Base-by-base conservation (phyloP, 2,329 filamentous ascomycete genomes). In the Hypoxylon sp. region DNA sequence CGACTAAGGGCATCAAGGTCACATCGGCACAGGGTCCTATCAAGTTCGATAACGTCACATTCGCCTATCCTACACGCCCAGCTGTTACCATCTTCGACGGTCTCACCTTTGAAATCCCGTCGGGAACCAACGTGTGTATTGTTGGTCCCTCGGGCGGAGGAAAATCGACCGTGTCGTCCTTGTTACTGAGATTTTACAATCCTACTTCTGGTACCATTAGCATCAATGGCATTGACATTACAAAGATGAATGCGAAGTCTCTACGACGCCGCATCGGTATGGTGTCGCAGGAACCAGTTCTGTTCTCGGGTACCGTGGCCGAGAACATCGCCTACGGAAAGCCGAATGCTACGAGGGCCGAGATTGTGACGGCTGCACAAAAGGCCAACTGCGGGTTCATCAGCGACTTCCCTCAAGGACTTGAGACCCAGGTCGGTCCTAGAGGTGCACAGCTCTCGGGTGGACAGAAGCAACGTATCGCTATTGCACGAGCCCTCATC, bases 381-480 rank as follows among this genome's bases (percentile, higher is more conserved):
- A 91, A 95, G 77, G 96, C 96, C 57, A 99, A 99, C 78, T 99
- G 96, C 78, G 91, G 91, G 73, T 99, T 99, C 76, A 97, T 99
- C 78, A 91, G 91, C 76, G 96, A 99, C 78, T 96, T 99, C 73
- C 96, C 96, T 27, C 94, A 98, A 62, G 96, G 96, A 3, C 86
- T 99, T 5, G 95, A 99, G 75, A 99, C 96, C 0, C 91, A 92
- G 69, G 96, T 97, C 29, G 96, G 96, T 57, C 91, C 95, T 14
- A 88, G 96, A 70, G 96, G 96, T 32, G 94, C 95, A 1, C 95
- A 98, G 79, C 86, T 99, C 0, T 97, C 94, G 7, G 96, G 96
- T 54, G 96, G 96, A 0, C 96, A 99, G 80, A 98, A 98, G 81
- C 96, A 99, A 79, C 91, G 96, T 69, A 98, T 99, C 74, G 96